Evolutionary conservation across 2,329 filamentous ascomycete genomes (phyloP).

Genomic region (Cadophora malorum): DNA sequence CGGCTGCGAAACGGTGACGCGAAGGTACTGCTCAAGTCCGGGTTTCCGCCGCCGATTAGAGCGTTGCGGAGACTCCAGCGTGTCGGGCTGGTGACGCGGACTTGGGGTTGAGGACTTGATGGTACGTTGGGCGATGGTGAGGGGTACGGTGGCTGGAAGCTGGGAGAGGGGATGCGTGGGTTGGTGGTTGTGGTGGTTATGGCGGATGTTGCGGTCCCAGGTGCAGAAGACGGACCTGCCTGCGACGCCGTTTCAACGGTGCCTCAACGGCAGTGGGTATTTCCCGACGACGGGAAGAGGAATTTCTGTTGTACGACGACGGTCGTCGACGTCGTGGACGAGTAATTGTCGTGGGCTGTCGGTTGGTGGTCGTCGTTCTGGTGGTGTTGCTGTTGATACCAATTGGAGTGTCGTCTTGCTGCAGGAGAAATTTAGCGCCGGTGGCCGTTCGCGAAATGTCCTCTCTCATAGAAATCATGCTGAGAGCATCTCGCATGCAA

Average conservation of each 20-base stretch:
- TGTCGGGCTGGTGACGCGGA: constrained; percentile 54
- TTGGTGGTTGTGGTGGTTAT: constrained; percentile 34
- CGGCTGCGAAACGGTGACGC: constrained; percentile 39
- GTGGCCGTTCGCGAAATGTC: not conserved
- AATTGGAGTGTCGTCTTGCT: constrained; percentile 10
- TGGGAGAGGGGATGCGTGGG: constrained; percentile 42
- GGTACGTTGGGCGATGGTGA: constrained; percentile 32
- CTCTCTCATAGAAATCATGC: constrained; percentile 13
- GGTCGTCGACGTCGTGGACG: constrained; percentile 19
- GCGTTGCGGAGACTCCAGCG: constrained; percentile 46
- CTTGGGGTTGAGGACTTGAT: constrained; percentile 35
- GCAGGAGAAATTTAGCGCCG: constrained; percentile 18
- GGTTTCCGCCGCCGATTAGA: constrained; percentile 37
- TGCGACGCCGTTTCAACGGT: constrained; percentile 43
- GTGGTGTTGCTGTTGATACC: constrained; percentile 20
- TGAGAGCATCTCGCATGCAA: constrained; percentile 7
- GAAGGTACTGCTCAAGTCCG: constrained; percentile 32
- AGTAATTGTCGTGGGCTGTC: constrained; percentile 8
- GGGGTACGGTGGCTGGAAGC: constrained; percentile 42
- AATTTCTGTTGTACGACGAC: constrained; percentile 21
- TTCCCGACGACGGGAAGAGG: constrained; percentile 15
- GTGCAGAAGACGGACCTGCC: constrained; percentile 34
- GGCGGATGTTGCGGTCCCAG: constrained; percentile 32
- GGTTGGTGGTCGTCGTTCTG: not conserved
- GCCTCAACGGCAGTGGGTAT: constrained; percentile 32